phyloP scores from a whole-genome alignment of 129 eudicot genomes.

The Ambrosia artemisiifolia region DNA sequence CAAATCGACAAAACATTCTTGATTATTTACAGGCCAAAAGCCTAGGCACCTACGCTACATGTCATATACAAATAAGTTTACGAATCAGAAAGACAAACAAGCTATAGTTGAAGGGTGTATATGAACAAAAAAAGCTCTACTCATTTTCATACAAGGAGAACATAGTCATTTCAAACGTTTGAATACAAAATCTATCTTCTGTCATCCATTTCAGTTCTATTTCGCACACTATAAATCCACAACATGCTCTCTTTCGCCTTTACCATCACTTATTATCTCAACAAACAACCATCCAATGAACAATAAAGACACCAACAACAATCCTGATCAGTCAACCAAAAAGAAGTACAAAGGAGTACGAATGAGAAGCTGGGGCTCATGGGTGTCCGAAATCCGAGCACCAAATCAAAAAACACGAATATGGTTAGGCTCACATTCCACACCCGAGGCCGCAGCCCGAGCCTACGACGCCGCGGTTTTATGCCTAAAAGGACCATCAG shows the following conservation, averaged over 20 bases:
- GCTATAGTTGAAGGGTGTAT: constrained; percentile 18
- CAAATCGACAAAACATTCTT: no score
- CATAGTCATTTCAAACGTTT: constrained; percentile 12
- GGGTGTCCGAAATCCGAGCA: constrained; percentile 89
- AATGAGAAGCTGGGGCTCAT: constrained; percentile 98
- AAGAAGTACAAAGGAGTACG: constrained; percentile 87
- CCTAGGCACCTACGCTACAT: no score
- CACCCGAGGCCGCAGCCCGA: constrained; percentile 94
- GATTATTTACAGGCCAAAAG: no score
- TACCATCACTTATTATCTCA: constrained; percentile 30
- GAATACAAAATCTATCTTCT: constrained; percentile 28
- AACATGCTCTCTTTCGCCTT: constrained; percentile 5
- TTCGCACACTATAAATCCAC: constrained; percentile 23
- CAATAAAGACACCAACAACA: neutral
- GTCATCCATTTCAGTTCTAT: constrained; percentile 35
- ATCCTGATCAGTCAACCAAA: constrained; percentile 31
- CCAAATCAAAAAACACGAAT: constrained; percentile 96
- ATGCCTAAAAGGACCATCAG: constrained; percentile 82
- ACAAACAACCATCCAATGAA: constrained; percentile 19
- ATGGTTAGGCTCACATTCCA: constrained; percentile 92
- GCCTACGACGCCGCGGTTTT: constrained; percentile 94
- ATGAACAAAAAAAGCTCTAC: neutral
- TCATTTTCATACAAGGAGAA: constrained; percentile 8
- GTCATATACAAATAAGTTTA: constrained; percentile 2
- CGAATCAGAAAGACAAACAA: constrained; percentile 13